Conservation (phyloP, 352 stramenopile genomes). For the Pythium insidiosum region DNA sequence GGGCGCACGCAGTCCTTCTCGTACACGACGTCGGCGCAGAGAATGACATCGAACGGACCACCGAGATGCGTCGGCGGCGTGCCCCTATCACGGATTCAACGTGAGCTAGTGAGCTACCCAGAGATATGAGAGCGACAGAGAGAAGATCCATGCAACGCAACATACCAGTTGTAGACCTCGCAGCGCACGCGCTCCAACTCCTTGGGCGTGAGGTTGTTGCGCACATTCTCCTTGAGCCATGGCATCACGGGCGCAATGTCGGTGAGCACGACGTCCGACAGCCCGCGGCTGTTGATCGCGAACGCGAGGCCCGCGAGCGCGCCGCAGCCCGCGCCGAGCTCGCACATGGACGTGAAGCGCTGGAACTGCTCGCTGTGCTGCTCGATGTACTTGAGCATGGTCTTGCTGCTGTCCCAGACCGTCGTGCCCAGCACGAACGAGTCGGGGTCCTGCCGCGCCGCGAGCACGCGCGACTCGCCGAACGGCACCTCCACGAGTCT, state of each 20-base stretch:
- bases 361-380: conserved; percentile 38
- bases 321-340: conserved; percentile 67
- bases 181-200: conserved; percentile 54
- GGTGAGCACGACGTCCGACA: conserved; percentile 62
- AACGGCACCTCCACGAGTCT: conserved; percentile 60
- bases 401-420: conserved; percentile 84
- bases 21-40: conserved; percentile 79
- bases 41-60: conserved; percentile 68
- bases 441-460: conserved; percentile 65
- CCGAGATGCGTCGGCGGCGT: conserved; percentile 41
- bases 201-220: conserved; percentile 44
- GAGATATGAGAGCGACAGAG: not conserved
- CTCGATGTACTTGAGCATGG: conserved; percentile 81
- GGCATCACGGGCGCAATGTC: conserved; percentile 70
- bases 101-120: conserved; percentile 1
- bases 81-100: conserved; percentile 24
- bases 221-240: conserved; percentile 71
- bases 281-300: conserved; percentile 50
- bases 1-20: conserved; percentile 70
- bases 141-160: not conserved
- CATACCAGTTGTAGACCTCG: conserved; percentile 18
- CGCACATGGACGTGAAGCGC: conserved; percentile 53
- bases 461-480: conserved; percentile 27
- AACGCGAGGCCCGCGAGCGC: conserved; percentile 63
- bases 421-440: conserved; percentile 79